Evolutionary conservation across 2,329 filamentous ascomycete species (phyloP), one percentile per base, ranked within the genome.

Genomic region (Fusarium tanahbumbuense): DNA sequence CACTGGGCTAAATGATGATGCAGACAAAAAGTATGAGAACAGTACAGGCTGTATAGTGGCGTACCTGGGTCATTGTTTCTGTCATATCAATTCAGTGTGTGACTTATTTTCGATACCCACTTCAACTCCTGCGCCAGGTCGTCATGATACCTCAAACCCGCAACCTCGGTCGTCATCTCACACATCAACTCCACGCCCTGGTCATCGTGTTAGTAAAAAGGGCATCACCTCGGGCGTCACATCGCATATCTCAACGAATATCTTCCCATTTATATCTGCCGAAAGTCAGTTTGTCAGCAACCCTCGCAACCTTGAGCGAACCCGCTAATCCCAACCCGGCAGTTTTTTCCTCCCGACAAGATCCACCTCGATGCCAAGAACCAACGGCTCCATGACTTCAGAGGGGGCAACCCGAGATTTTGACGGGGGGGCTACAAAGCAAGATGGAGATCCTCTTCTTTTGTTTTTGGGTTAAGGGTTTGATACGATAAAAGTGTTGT

Each of bases 291-390:
- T 70, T 68, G 63, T 71, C 50, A 68, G 68, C 63, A 34, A 28
- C 37, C 28, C 20, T 25, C 8, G 3, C 9, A 23, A 23, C 16
- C 18, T 20, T 27, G 37, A 27, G 18, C 9, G 20, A 20, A 27
- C 10, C 46, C 23, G 23, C 68, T 70, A 70, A 55, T 22, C 67
- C 63, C 15, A 68, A 68, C 13, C 15, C 23, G 68, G 67, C 44
- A 70, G 56, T 50, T 46, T 45, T 64, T 56, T 41, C 32, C 42
- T 55, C 28, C 18, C 20, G 5, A 9, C 25, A 15, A 52, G 59
- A 42, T 68, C 63, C 63, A 60, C 67, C 34, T 37, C 34, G 34
- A 48, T 27, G 48, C 57, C 58, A 60, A 55, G 50, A 46, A 20
- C 32, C 22, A 61, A 32, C 20, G 50, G 42, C 15, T 22, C 42